Base-by-base conservation (phyloP, 1,139 yeast genomes). In the Candida sanyaensis region DNA sequence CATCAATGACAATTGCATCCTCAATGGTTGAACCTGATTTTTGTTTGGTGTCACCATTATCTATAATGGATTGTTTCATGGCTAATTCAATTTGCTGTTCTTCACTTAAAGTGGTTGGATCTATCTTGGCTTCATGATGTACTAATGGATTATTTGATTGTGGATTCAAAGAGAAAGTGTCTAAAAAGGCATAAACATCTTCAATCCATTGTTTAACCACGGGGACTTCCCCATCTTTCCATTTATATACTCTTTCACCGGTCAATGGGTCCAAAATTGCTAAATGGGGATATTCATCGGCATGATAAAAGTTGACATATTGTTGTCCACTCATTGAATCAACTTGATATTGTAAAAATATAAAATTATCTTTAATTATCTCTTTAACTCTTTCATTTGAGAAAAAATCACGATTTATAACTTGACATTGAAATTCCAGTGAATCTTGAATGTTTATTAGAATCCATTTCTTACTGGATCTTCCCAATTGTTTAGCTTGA, bases 231-330 rank as follows among this genome's bases (percentile, higher is more conserved):
- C 82, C 83, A 43, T 78, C 78, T 11, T 60, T 58, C 96, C 97
- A 92, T 50, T 75, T 75, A 55, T 79, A 78, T 48, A 90, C 79
- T 51, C 96, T 76, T 66, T 93, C 99, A 11, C 98, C 98, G 0
- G 99, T 93, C 62, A 92, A 81, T 1, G 99, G 97, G 62, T 95
- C 99, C 47, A 95, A 65, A 38, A 95, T 88, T 2, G 97, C 90
- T 38, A 95, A 83, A 63, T 93, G 97, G 1, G 99, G 99, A 60
- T 73, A 86, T 30, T 69, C 77, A 27, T 78, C 79, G 3, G 75
- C 65, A 4, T 87, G 84, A 62, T 93, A 92, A 61, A 88, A 86
- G 53, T 85, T 84, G 23, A 76, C 61, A 62, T 89, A 93, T 51
- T 77, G 80, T 52, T 74, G 72, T 1, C 97, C 98, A 52, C 81